Base-by-base conservation (phyloP, 495 filamentous ascomycete genomes). In the Xylaria cubensis region DNA sequence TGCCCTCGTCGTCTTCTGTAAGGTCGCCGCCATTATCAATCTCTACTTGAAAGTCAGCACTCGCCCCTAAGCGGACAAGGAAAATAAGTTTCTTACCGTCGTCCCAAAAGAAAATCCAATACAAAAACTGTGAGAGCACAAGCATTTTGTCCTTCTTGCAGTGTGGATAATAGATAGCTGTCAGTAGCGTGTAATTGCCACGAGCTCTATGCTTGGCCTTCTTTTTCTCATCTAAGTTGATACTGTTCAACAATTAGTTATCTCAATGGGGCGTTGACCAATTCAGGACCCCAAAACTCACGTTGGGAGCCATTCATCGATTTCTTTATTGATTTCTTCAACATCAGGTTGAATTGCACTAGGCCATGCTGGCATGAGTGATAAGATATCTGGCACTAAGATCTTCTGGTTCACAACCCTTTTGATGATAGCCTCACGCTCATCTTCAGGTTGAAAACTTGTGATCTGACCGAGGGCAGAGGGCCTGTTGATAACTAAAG, bases 51-150 rank as follows among this genome's bases (percentile, higher is more conserved):
- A 42, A 13, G 8, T 71, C n/a, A 71, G 61, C 19, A n/a, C 5
- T 15, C n/a, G 19, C 64, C 6, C 21, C n/a, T 39, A 15, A 48
- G 41, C 39, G 4, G 8, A 53, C 10, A 36, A 51, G 51, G 26
- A 39, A 39, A 36, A 13, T 10, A 26, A 10, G 7, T 2, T 9
- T 24, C 26, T 69, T 69, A 78, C 76, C 77, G 41, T 78, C 77
- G 53, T 78, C 77, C 66, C 68, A 78, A 48, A 78, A 75, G 70
- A 78, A 78, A 67, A 78, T 74, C 77, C 77, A 78, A 26, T 77
- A 78, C 17, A 77, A 64, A 46, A 74, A 78, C 55, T 78, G 44
- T 42, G 73, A n/a, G 8, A 78, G 64, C 4, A 50, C 51, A n/a
- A 78, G 67, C 74, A 75, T 64, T 41, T 73, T 74, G 7, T 78